phyloP scores from a whole-genome alignment of 495 filamentous ascomycete genomes.

The Cladorrhinum samala region DNA sequence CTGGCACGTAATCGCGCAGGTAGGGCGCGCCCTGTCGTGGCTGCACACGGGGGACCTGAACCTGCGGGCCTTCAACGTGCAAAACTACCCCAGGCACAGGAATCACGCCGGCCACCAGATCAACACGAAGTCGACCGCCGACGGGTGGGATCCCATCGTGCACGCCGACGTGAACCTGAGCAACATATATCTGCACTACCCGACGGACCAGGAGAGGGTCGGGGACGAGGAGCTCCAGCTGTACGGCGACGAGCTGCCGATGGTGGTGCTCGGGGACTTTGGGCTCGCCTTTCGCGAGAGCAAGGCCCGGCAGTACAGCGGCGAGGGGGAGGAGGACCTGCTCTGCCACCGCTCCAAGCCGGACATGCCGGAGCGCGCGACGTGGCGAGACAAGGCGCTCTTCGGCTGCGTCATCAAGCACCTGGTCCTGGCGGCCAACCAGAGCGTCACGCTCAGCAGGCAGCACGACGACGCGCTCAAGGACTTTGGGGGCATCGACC shows the following conservation, averaged over 20 bases:
- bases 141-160: not conserved
- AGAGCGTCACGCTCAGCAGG: not conserved
- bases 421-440: not conserved
- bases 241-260: not conserved
- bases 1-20: constrained; percentile 17
- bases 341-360: not conserved
- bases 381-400: constrained; percentile 8
- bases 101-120: not conserved
- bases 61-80: not conserved
- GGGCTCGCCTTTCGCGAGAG: not conserved
- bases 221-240: not conserved
- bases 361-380: constrained; percentile 1
- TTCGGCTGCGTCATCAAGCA: not conserved
- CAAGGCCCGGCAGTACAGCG: not conserved
- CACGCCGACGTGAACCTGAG: constrained; percentile 1
- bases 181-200: constrained; percentile 15
- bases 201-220: constrained; percentile 7
- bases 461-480: not conserved
- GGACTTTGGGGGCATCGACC: too few relatives aligned
- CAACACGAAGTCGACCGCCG: not conserved
- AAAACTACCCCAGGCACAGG: not conserved
- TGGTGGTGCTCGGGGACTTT: constrained; percentile 4
- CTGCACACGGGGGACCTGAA: constrained; percentile 8
- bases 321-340: not conserved
- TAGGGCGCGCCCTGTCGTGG: constrained; percentile 5